These are phyloP conservation scores for Trichoderma orchidacearum DNA, from an alignment of 495 filamentous ascomycete species.

Conservation along the genomic window DNA sequence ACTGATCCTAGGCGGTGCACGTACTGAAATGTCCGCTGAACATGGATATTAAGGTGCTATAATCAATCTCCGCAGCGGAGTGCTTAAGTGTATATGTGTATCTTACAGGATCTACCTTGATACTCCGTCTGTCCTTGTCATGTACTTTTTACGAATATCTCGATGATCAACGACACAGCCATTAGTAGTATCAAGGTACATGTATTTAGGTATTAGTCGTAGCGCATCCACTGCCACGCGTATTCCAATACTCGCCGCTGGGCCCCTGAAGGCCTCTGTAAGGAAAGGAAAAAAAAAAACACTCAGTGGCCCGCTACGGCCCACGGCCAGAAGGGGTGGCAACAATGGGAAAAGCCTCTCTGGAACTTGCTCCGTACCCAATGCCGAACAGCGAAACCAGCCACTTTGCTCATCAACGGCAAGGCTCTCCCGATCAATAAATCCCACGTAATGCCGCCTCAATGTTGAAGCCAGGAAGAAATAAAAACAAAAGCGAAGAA, in stretches of 20 bases:
- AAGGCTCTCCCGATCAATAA: background rate
- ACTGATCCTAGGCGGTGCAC: no score
- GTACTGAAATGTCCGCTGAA: no score
- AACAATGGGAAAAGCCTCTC: no score
- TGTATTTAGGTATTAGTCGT: background rate
- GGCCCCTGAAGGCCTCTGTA: background rate
- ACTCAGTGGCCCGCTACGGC: background rate
- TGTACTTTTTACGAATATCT: no score
- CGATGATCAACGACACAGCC: no score
- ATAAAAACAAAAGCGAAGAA: background rate
- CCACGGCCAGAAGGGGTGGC: no score
- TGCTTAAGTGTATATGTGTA: no score
- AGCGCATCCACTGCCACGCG: background rate
- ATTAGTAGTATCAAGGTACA: background rate
- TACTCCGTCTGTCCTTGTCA: no score
- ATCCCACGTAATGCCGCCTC: background rate
- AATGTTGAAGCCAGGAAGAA: background rate
- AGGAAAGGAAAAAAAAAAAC: background rate
- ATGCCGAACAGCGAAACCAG: background rate
- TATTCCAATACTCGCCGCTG: background rate
- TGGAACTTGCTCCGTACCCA: no score
- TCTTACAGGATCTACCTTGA: no score
- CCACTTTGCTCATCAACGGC: background rate
- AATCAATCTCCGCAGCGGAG: no score
- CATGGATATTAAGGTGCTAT: no score